Evolutionary conservation across 805 yeast species (phyloP), one percentile per base, ranked within the genome.

Genomic region (Hemisphaericaspora nanyangensis): DNA sequence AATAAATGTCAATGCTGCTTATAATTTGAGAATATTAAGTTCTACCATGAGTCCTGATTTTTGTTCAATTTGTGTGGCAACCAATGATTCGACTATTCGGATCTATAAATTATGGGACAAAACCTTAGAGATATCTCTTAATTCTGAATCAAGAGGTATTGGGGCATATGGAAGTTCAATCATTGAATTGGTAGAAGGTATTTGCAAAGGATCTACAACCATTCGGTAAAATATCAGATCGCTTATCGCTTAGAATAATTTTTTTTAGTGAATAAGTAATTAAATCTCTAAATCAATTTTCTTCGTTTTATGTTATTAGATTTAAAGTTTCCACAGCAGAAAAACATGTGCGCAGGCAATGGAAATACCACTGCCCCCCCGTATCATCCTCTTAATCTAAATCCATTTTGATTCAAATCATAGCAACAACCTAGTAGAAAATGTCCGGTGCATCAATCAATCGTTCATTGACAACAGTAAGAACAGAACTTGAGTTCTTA

Each of bases 401-500:
- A n/a, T n/a, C n/a, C n/a, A n/a, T n/a, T n/a, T n/a, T n/a, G n/a
- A n/a, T 22, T 12, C 26, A 22, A 20, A 12, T 22, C 8, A 22
- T 8, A 20, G 25, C 25, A 20, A 20, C 25, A 20, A 12, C 26
- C 8, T 8, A 3, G 11, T 12, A 22, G 11, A 32, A 13, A 20
- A 68, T 63, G 74, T 65, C 72, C 10, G 62, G 79, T 13, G 81
- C 91, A 1, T 66, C 76, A 35, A 77, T 85, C 45, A 86, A 86
- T 65, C 79, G 95, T 50, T 85, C 95, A 4, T 65, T 88, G 45
- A 77, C 89, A 1, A 82, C 83, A 5, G 66, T 88, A 45, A 65
- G 80, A 63, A 77, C 85, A 60, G 95, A 89, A 56, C 74, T 89
- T 31, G 95, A 87, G 58, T 88, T 86, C 54, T 67, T 89, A 22